phyloP scores from a whole-genome alignment of 768 basidiomycete genomes.

The Lentinus brumalis region DNA sequence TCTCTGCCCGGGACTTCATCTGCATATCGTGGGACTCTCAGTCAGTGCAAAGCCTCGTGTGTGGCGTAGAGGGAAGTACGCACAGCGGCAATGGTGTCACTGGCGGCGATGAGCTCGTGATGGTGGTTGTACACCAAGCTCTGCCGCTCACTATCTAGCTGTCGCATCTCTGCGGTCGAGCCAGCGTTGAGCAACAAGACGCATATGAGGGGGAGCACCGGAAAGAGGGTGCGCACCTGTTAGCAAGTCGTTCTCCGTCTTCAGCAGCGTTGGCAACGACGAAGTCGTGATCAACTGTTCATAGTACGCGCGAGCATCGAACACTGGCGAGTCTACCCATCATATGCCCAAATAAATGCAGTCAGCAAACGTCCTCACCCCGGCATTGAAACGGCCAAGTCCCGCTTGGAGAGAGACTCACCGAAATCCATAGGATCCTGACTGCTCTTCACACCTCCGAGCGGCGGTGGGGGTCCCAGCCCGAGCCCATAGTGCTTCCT shows the following conservation, averaged over 20 bases:
- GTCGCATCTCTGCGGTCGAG: slow-evolving; percentile 67
- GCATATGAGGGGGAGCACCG: neutral
- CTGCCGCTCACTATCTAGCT: slow-evolving; percentile 86
- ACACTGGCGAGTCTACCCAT: slow-evolving; percentile 69
- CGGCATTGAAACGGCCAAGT: no score
- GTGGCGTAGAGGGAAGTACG: slow-evolving; percentile 22
- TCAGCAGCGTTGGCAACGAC: slow-evolving; percentile 70
- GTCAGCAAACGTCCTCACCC: neutral
- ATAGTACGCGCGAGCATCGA: slow-evolving; percentile 84
- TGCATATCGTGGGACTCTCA: slow-evolving; percentile 28
- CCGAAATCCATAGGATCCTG: slow-evolving; percentile 85
- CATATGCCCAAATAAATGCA: neutral
- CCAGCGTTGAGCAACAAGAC: neutral
- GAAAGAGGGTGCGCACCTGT: slow-evolving; percentile 47
- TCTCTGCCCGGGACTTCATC: slow-evolving; percentile 90
- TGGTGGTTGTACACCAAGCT: slow-evolving; percentile 94
- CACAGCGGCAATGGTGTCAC: slow-evolving; percentile 87
- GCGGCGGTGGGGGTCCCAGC: slow-evolving; percentile 67
- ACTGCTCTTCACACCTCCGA: slow-evolving; percentile 45
- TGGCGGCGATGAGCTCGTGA: slow-evolving; percentile 91
- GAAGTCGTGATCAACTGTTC: slow-evolving; percentile 84
- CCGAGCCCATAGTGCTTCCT: slow-evolving; percentile 88
- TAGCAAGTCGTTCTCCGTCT: slow-evolving; percentile 80
- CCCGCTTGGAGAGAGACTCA: slow-evolving; percentile 30
- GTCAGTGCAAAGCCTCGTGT: no score